Evolutionary conservation across 768 basidiomycete genomes (phyloP), one percentile per base, ranked within the genome.

Genomic region (Mycena rebaudengoi): DNA sequence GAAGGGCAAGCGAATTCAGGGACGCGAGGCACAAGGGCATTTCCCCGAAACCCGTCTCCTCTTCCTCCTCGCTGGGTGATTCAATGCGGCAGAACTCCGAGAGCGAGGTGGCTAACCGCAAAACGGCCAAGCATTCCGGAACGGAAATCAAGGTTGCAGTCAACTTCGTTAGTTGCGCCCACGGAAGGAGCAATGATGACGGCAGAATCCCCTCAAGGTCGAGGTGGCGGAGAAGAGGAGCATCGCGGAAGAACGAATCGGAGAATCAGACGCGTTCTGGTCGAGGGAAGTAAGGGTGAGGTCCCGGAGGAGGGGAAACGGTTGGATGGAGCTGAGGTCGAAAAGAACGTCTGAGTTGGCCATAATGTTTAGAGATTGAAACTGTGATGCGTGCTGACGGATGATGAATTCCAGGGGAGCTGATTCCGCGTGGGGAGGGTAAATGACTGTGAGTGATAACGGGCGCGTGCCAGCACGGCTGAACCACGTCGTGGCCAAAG

Each of bases 401-500:
- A 60, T 60, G 49, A 60, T 33, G 2, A 41, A 51, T 25, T 44
- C 11, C 40, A 60, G 40, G 32, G 5, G 12, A 29, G 39, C 1
- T n/a, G 49, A 41, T 11, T 51, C 25, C 7, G 20, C 18, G 37
- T 1, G 10, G 20, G 43, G 1, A 32, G 40, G 18, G 41, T 7
- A 51, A 14, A 52, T 35, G 26, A 60, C 26, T 1, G 30, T 26
- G 8, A 60, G 46, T 5, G 59, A 52, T 18, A 60, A 21, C 5
- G 59, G 59, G 21, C 59, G 59, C n/a, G 59, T 20, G 32, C 59
- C 59, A 20, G 59, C 59, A 20, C 50, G 59, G 33, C 59, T 52
- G 59, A 60, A 60, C 59, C 59, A 60, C 30, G 37, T 60, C 29
- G 5, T 8, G 13, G 52, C 12, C 23, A 51, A 0, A 5, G n/a